Percentiles rank a stretch among this genome's conserved stretches.
Conservation (phyloP, 805 yeast species). For the Grigorovia humatica region DNA sequence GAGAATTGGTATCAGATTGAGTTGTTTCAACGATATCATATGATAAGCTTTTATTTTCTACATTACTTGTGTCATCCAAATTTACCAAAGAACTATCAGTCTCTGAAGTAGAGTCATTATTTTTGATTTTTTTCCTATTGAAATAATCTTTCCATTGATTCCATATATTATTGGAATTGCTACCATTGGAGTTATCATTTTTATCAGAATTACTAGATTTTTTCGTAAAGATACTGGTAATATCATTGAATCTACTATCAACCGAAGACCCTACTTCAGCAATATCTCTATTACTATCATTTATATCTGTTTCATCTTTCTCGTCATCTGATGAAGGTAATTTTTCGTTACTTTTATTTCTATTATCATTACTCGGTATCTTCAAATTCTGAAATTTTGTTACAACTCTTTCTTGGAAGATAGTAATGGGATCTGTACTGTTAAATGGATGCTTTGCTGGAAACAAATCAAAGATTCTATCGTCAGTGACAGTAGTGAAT, state of each 20-base stretch:
- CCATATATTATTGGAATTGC: constrained; percentile 13
- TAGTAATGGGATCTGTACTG: constrained; percentile 20
- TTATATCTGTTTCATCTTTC: not conserved
- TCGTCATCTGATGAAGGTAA: constrained; percentile 1
- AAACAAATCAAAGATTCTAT: constrained; percentile 55
- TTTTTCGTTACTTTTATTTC: constrained; percentile 2
- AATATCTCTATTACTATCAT: not conserved
- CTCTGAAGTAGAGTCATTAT: not conserved
- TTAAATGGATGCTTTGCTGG: constrained; percentile 35
- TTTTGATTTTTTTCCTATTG: constrained; percentile 8
- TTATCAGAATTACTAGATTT: constrained; percentile 1
- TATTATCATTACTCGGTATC: constrained; percentile 10
- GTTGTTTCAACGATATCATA: not conserved
- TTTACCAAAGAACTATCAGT: constrained; percentile 1
- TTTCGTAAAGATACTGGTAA: not conserved
- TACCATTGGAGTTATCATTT: not conserved
- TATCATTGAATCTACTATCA: not conserved
- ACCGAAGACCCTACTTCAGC: not conserved
- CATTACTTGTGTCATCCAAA: not conserved
- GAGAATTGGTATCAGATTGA: not conserved
- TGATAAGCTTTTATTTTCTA: constrained; percentile 4
- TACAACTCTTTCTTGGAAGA: constrained; percentile 23
- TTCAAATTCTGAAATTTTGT: constrained; percentile 26
- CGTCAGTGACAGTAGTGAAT: constrained; percentile 51
- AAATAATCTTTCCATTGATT: constrained; percentile 22